A percentile compares a stretch with the other conserved stretches of the same genome.
These are phyloP conservation scores for Ceratobasidium sp. DNA, from an alignment of 1,284 basidiomycete genomes.

Conservation along the genomic window DNA sequence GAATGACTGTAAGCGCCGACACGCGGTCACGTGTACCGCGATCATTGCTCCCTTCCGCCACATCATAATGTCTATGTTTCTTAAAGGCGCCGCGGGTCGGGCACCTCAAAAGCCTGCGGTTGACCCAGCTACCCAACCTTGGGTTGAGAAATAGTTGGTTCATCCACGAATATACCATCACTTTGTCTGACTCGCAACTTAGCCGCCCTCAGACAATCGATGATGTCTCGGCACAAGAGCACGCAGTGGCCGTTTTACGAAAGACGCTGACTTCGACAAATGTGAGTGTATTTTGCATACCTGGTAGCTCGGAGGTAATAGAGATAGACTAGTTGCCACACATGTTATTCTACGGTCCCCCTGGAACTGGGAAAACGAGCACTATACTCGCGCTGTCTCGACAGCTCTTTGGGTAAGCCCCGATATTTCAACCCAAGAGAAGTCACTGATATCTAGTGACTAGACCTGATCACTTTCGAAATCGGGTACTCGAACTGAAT, in stretches of 20 bases:
- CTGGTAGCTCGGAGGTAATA: too few relatives aligned
- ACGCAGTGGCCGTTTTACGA: slow-evolving; percentile 89
- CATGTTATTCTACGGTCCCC: slow-evolving; percentile 99
- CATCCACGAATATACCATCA: neutral
- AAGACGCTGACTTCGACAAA: slow-evolving; percentile 94
- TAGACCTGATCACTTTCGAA: slow-evolving; percentile 93
- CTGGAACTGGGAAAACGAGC: slow-evolving; percentile 98
- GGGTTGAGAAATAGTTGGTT: slow-evolving; percentile 96
- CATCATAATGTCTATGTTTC: slow-evolving; percentile 59
- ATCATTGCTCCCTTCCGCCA: neutral
- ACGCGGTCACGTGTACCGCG: slow-evolving; percentile 25
- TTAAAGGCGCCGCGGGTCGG: slow-evolving; percentile 55
- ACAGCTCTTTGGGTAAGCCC: slow-evolving; percentile 88
- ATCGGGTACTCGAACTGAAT: slow-evolving; percentile 96
- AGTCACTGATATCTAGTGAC: slow-evolving; percentile 31
- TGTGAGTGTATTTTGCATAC: too few relatives aligned
- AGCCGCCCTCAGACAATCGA: slow-evolving; percentile 98
- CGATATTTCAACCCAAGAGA: neutral
- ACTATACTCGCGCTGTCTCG: slow-evolving; percentile 95
- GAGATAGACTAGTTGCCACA: slow-evolving; percentile 81
- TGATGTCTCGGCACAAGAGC: slow-evolving; percentile 96
- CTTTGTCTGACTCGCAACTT: slow-evolving; percentile 3
- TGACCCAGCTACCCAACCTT: slow-evolving; percentile 81
- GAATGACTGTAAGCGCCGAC: neutral
- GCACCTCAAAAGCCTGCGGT: slow-evolving; percentile 53